Evolutionary conservation across 768 basidiomycete species (phyloP).

Genomic region (Leccinellum rugosiceps): DNA sequence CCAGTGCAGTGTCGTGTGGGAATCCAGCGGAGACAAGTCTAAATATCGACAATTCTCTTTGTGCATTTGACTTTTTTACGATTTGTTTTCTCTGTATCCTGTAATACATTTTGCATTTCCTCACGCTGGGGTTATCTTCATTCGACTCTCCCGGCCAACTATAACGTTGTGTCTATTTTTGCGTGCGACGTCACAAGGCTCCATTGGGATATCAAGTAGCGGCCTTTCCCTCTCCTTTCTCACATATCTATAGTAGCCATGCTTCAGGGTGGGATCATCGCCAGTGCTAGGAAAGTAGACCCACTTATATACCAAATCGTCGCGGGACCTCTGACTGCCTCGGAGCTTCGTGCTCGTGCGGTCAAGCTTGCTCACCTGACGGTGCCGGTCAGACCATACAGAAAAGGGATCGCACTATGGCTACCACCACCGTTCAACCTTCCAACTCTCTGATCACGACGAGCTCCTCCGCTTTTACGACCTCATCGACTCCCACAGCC

Average conservation of each 20-base stretch:
- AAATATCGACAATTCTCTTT: neutral
- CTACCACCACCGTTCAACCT: conserved; percentile 7
- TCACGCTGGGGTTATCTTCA: neutral
- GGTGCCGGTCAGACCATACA: conserved; percentile 8
- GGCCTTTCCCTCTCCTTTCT: conserved; percentile 2
- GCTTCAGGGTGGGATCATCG: conserved; percentile 4
- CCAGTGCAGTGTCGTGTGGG: conserved; percentile 72
- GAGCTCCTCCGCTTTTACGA: neutral
- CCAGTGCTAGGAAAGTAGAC: neutral
- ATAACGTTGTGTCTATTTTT: conserved; percentile 17
- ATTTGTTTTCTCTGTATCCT: conserved; percentile 2
- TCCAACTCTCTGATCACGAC: conserved; percentile 2
- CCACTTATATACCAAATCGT: conserved; percentile 12
- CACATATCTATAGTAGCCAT: conserved; percentile 6
- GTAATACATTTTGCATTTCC: neutral
- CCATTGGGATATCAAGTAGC: neutral
- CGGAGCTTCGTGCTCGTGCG: conserved; percentile 11
- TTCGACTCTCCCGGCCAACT: neutral
- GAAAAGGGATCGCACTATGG: conserved; percentile 14
- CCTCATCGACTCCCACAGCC: neutral
- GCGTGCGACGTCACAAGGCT: conserved; percentile 1
- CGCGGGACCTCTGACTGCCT: conserved; percentile 7
- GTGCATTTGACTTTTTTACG: neutral
- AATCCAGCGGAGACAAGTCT: conserved; percentile 56
- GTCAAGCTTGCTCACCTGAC: neutral